Conservation (phyloP, 1,284 basidiomycete genomes). For the Sanghuangporus sanghuang region DNA sequence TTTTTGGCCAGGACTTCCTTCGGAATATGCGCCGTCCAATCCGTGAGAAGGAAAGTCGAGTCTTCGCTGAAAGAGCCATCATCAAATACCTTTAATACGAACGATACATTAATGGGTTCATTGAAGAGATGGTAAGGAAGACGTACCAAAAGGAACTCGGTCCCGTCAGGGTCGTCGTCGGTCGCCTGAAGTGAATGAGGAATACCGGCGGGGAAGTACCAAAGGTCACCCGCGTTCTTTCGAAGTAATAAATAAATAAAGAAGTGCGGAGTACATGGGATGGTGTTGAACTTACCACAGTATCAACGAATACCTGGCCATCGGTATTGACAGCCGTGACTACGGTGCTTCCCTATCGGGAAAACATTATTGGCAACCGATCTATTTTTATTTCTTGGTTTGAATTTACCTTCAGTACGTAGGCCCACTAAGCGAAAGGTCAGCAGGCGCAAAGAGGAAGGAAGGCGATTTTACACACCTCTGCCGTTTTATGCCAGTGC, state of each 20-base stretch:
- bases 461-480: constrained; percentile 35
- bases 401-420: constrained; percentile 47
- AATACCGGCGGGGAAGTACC: constrained; percentile 69
- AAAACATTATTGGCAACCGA: constrained; percentile 10
- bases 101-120: neutral
- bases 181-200: constrained; percentile 67
- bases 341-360: constrained; percentile 51
- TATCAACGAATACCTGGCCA: constrained; percentile 58
- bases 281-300: constrained; percentile 45
- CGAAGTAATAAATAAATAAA: neutral
- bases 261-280: neutral
- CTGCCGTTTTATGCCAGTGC: constrained; percentile 69
- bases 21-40: constrained; percentile 62
- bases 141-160: constrained; percentile 63
- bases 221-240: constrained; percentile 34
- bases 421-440: constrained; percentile 49
- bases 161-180: constrained; percentile 44
- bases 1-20: constrained; percentile 66
- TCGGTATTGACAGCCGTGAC: constrained; percentile 55
- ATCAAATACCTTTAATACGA: constrained; percentile 48
- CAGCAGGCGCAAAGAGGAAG: constrained; percentile 21
- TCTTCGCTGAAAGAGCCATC: constrained; percentile 64
- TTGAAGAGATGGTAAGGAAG: neutral
- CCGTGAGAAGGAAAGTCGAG: constrained; percentile 62
- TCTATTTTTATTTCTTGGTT: neutral